Evolutionary conservation across 2,329 filamentous ascomycete genomes (phyloP), one percentile per base, ranked within the genome.

Genomic region (Alternaria panax): DNA sequence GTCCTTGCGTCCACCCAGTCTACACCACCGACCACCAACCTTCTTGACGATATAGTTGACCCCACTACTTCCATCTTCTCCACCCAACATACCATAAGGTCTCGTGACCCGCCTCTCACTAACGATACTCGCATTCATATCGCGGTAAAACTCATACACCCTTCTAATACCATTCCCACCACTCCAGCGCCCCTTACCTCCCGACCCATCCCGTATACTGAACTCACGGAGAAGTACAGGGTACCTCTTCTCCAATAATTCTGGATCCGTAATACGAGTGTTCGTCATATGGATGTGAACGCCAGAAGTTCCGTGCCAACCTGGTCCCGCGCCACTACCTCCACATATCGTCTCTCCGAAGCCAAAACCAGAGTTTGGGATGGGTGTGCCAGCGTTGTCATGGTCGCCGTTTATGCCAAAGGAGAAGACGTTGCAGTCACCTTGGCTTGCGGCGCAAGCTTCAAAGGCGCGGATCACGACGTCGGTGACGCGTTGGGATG

Each of bases 281-380:
- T 79, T 79, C 1, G 77, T 79, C 72, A 75, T 75, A 51, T 78
- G 72, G 7, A 70, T 67, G 46, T 79, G 76, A 9, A 78, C 73
- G 11, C 65, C 76, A 30, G 60, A 67, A 0, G 68, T 68, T 14
- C 77, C 77, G 50, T 75, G 60, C 75, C 73, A 77, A 2, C 57
- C 57, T 0, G 70, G 66, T 3, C 74, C 76, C 8, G 75, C 77
- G 12, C 77, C 77, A 4, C 62, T 65, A 3, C 77, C 77, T 25
- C 77, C 77, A 27, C 71, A 71, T 22, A 79, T 76, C 2, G 77
- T 78, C 60, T 79, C 77, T 36, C 71, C 69, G 25, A 72, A 76
- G 11, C 72, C 74, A 56, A 77, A 79, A 9, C 73, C 73, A 2
- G 62, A 62, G 9, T 63, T 48, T 7, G 62, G 62, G 5, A 60